Evolutionary conservation across 257 asterid species (phyloP).

Genomic region (Plantago major): DNA sequence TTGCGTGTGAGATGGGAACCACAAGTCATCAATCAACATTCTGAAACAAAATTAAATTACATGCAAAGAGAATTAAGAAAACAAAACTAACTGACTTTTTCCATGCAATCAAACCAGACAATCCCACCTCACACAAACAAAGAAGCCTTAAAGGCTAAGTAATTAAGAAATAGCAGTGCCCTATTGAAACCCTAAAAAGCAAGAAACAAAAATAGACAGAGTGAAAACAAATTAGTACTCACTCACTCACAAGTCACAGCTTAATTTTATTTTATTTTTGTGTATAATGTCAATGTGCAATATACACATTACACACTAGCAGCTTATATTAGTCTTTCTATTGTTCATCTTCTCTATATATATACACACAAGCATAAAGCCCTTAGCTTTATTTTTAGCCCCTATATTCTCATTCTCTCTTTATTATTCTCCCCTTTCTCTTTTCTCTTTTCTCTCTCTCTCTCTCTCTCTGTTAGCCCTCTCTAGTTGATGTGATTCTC

Average conservation of each 20-base stretch:
- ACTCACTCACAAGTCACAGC: background rate
- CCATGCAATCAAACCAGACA: conserved; percentile 42
- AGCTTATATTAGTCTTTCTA: too few relatives aligned
- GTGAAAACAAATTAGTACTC: conserved; percentile 58
- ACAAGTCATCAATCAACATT: conserved; percentile 27
- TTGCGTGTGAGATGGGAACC: conserved; percentile 30
- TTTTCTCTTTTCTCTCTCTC: conserved; percentile 31
- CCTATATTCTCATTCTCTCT: conserved; percentile 81
- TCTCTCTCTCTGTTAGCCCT: conserved; percentile 31
- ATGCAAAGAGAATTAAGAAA: conserved; percentile 16
- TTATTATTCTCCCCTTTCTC: conserved; percentile 31
- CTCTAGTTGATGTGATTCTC: conserved; percentile 86
- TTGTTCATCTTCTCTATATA: conserved; percentile 18
- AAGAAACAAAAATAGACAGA: conserved; percentile 57
- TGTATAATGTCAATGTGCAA: too few relatives aligned
- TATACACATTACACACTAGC: too few relatives aligned
- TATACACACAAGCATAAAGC: conserved; percentile 56
- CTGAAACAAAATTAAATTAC: background rate
- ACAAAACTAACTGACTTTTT: conserved; percentile 27
- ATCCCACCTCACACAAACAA: conserved; percentile 26
- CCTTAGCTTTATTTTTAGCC: conserved; percentile 71
- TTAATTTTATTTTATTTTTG: too few relatives aligned
- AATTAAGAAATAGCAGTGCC: conserved; percentile 32
- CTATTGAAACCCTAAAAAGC: conserved; percentile 67
- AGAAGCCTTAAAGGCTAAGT: conserved; percentile 83